Percentiles rank a stretch among this genome's conserved stretches.
These are phyloP conservation scores for Botrytis elliptica DNA, from an alignment of 2,329 filamentous ascomycete species.

Conservation along the genomic window DNA sequence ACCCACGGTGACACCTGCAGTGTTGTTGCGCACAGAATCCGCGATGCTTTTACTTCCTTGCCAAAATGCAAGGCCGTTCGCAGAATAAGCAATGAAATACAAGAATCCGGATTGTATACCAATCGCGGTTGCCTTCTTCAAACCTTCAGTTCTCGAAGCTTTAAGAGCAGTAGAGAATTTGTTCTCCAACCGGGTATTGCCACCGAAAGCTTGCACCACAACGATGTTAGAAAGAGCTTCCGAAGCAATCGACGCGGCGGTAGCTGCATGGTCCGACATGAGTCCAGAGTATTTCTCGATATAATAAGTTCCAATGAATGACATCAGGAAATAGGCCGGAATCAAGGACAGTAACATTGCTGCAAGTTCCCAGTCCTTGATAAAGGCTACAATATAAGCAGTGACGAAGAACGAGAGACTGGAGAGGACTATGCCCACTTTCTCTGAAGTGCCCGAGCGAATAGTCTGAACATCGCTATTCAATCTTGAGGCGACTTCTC, in stretches of 20 bases:
- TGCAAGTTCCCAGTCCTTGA: constrained; percentile 54
- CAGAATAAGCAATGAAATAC: constrained; percentile 38
- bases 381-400: constrained; percentile 59
- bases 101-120: constrained; percentile 52
- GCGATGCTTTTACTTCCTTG: constrained; percentile 54
- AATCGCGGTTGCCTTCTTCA: constrained; percentile 50
- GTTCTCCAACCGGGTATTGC: constrained; percentile 48
- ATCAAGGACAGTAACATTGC: constrained; percentile 41
- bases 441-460: constrained; percentile 57
- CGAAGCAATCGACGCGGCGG: constrained; percentile 52
- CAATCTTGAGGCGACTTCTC: constrained; percentile 50
- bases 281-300: constrained; percentile 45
- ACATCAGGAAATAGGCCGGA: constrained; percentile 41
- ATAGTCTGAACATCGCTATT: constrained; percentile 57
- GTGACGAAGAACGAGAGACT: constrained; percentile 57
- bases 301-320: constrained; percentile 49
- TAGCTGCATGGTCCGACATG: constrained; percentile 48
- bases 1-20: constrained; percentile 31
- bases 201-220: constrained; percentile 54
- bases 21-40: constrained; percentile 28
- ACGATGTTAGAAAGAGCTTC: constrained; percentile 51
- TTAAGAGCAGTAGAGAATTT: constrained; percentile 49
- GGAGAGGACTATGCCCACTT: constrained; percentile 56
- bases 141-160: constrained; percentile 44
- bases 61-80: constrained; percentile 60